Percentiles rank a stretch among this genome's conserved stretches.
Evolutionary conservation across 495 filamentous ascomycete genomes (phyloP).

Genomic region (Coniosporium apollinis): DNA sequence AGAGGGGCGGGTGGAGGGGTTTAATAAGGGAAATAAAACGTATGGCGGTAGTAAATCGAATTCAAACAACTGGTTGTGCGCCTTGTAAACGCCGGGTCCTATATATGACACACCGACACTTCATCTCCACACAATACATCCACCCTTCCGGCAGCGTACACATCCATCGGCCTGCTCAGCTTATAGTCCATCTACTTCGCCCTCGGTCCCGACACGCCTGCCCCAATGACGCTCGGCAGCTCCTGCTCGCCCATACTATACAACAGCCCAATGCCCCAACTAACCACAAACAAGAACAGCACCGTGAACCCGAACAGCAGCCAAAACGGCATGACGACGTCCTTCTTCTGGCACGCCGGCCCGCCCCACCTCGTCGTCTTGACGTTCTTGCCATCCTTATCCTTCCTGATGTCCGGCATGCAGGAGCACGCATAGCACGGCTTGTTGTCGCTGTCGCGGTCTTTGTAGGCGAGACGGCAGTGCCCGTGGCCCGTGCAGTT

Average conservation of each 20-base stretch:
- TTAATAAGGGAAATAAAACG: not conserved
- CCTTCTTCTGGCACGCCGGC: constrained; percentile 76
- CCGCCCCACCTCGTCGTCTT: constrained; percentile 60
- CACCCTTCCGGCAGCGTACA: too few species aligned
- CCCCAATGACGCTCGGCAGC: constrained; percentile 72
- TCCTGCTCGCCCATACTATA: constrained; percentile 62
- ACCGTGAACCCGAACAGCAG: constrained; percentile 57
- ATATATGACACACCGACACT: too few species aligned
- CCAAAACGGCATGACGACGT: constrained; percentile 77
- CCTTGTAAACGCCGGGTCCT: too few species aligned
- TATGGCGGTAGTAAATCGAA: too few species aligned
- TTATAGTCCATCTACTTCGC: constrained; percentile 8
- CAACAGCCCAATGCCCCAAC: constrained; percentile 56
- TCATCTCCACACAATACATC: too few species aligned
- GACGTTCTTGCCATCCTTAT: constrained; percentile 26
- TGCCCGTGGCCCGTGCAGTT: constrained; percentile 61
- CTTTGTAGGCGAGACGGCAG: constrained; percentile 43
- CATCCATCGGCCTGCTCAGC: too few species aligned
- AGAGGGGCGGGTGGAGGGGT: constrained; percentile 1
- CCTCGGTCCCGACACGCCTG: constrained; percentile 54
- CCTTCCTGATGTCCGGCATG: constrained; percentile 28
- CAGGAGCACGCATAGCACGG: constrained; percentile 70
- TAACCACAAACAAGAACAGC: constrained; percentile 39
- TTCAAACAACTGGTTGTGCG: too few species aligned
- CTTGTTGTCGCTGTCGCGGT: constrained; percentile 15